Percentiles rank a stretch among this genome's conserved stretches.
Evolutionary conservation across 129 eudicot genomes (phyloP).

Genomic region (Rutidosis leptorrhynchoides): DNA sequence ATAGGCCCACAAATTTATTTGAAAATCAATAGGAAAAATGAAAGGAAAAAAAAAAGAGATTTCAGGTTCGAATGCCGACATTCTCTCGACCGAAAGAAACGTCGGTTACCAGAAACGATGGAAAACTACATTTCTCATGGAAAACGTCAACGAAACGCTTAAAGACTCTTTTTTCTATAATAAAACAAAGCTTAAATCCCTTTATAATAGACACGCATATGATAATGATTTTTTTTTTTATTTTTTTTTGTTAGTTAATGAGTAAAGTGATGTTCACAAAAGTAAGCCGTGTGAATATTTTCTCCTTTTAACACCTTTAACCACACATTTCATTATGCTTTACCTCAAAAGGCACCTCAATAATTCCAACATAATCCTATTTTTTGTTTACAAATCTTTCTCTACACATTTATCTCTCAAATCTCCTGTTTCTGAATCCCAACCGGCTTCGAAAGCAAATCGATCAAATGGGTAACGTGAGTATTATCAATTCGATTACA

Average conservation of each 20-base stretch:
- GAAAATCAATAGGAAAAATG: too few relatives aligned
- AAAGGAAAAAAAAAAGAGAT: too few relatives aligned
- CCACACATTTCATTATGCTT: constrained; percentile 26
- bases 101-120: too few relatives aligned
- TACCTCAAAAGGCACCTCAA: constrained; percentile 18
- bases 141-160: too few relatives aligned
- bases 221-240: constrained; percentile 5
- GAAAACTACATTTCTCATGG: too few relatives aligned
- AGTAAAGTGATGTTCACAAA: constrained; percentile 14
- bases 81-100: too few relatives aligned
- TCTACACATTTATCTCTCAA: constrained; percentile 9
- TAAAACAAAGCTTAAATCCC: not conserved
- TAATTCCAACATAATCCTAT: constrained; percentile 21
- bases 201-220: constrained; percentile 1
- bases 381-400: constrained; percentile 11
- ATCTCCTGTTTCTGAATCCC: not conserved
- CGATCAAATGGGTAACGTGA: constrained; percentile 36
- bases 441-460: not conserved
- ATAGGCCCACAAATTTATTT: too few relatives aligned
- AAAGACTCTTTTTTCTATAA: too few relatives aligned
- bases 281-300: not conserved
- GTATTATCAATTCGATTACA: not conserved
- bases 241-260: not conserved
- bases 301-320: constrained; percentile 11
- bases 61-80: too few relatives aligned